A percentile compares a stretch with the other conserved stretches of the same genome.
phyloP scores from a whole-genome alignment of 495 filamentous ascomycete species.

The Daldinia caldariorum region DNA sequence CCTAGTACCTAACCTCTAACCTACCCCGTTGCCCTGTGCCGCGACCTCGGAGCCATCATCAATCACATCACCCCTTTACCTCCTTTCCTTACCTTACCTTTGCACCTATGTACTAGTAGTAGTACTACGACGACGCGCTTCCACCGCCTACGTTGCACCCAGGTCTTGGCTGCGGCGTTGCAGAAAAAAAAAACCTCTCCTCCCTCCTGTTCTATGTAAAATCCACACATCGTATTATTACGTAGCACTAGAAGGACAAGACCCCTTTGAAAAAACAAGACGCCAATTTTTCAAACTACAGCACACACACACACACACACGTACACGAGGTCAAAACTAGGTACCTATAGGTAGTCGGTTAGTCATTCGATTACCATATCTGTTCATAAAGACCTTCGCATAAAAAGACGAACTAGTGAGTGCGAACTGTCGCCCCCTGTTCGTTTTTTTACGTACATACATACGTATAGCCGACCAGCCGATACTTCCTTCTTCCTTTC shows the following conservation, averaged over 20 bases:
- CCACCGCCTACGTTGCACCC: background rate
- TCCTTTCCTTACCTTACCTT: no score
- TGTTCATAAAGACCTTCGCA: background rate
- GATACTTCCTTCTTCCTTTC: slow-evolving; percentile 14
- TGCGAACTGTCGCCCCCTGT: background rate
- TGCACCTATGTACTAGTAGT: no score
- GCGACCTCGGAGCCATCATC: background rate
- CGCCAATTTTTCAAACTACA: background rate
- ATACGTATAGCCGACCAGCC: background rate
- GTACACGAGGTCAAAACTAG: background rate
- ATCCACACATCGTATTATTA: background rate
- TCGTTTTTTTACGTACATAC: slow-evolving; percentile 4
- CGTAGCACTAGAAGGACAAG: background rate
- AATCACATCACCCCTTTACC: background rate
- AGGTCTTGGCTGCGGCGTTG: background rate
- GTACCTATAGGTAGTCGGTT: background rate
- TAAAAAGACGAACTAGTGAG: background rate
- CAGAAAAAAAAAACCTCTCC: background rate
- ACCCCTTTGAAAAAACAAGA: background rate
- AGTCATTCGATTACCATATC: slow-evolving; percentile 6
- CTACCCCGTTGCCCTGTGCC: background rate
- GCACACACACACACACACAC: background rate
- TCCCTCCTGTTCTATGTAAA: background rate
- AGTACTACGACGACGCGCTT: no score
- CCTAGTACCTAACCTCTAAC: background rate